phyloP scores from a whole-genome alignment of 306 rosid genomes.

The Casuarina cunninghamiana region DNA sequence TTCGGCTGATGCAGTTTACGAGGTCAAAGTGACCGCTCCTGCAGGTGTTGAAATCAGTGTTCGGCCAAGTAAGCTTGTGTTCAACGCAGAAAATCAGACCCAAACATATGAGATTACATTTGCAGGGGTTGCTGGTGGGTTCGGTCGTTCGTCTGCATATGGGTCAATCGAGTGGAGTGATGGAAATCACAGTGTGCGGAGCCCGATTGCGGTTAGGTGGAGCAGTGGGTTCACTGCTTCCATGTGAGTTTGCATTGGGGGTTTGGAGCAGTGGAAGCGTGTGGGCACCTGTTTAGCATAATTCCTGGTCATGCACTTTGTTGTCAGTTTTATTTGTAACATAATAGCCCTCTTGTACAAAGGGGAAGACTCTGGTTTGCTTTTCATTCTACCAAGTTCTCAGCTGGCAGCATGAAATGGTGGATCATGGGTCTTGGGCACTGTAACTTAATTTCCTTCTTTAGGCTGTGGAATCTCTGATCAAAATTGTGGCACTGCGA shows the following conservation, averaged over 20 bases:
- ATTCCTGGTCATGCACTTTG: slow-evolving; percentile 25
- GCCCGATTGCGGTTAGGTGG: slow-evolving; percentile 70
- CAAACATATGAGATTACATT: slow-evolving; percentile 61
- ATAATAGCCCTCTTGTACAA: slow-evolving; percentile 22
- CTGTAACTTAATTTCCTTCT: background rate
- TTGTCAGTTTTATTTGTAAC: slow-evolving; percentile 15
- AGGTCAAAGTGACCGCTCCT: slow-evolving; percentile 57
- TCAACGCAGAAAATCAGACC: slow-evolving; percentile 46
- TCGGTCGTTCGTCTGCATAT: slow-evolving; percentile 32
- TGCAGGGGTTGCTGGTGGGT: slow-evolving; percentile 27
- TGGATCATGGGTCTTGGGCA: background rate
- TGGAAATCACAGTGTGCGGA: slow-evolving; percentile 66
- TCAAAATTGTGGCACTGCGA: too few species aligned
- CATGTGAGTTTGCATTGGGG: slow-evolving; percentile 32
- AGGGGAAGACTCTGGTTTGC: slow-evolving; percentile 8
- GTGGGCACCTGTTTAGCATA: slow-evolving; percentile 6
- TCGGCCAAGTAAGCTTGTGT: slow-evolving; percentile 58
- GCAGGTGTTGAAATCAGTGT: slow-evolving; percentile 60
- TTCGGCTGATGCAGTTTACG: slow-evolving; percentile 62
- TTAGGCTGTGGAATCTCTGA: background rate
- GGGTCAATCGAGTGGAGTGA: slow-evolving; percentile 85
- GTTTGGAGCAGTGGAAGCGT: background rate
- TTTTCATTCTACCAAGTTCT: slow-evolving; percentile 11
- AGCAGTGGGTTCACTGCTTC: slow-evolving; percentile 48
- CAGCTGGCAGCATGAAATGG: slow-evolving; percentile 9